A percentile compares a stretch with the other conserved stretches of the same genome.
These are phyloP conservation scores for Colletotrichum truncatum DNA, from an alignment of 2,329 filamentous ascomycete species.

Conservation along the genomic window DNA sequence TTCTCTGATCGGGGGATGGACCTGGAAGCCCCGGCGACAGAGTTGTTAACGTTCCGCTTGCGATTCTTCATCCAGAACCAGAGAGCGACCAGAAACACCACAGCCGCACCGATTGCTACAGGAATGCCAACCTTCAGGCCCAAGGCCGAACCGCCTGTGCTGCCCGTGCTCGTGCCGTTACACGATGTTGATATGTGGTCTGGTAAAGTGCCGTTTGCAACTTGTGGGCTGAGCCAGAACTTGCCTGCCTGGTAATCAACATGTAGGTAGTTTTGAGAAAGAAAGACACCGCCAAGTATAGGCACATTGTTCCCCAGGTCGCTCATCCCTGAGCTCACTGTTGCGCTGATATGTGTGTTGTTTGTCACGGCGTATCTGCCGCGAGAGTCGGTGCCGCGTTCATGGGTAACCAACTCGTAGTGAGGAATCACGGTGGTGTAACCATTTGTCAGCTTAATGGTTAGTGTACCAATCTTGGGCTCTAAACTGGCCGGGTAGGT, in stretches of 20 bases:
- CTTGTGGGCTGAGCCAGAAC: conserved; percentile 32
- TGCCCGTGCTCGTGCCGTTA: not conserved
- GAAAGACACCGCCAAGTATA: conserved; percentile 27
- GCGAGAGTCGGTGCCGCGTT: conserved; percentile 29
- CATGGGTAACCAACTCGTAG: conserved; percentile 28
- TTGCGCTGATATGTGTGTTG: conserved; percentile 18
- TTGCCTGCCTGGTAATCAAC: conserved; percentile 25
- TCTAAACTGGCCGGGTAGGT: conserved; percentile 18
- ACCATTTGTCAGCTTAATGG: conserved; percentile 28
- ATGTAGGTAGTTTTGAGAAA: conserved; percentile 32
- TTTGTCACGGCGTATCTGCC: conserved; percentile 28
- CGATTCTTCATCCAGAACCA: conserved; percentile 25
- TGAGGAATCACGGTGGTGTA: conserved; percentile 32
- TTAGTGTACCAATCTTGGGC: conserved; percentile 26
- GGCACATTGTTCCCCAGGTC: conserved; percentile 30
- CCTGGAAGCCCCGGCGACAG: not conserved
- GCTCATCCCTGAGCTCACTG: conserved; percentile 20
- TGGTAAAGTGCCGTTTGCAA: conserved; percentile 20
- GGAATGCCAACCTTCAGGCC: conserved; percentile 19
- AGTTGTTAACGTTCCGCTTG: not conserved
- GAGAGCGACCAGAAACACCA: not conserved
- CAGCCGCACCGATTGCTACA: conserved; percentile 6
- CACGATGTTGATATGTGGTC: conserved; percentile 19
- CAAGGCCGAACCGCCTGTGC: not conserved
- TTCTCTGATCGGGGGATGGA: conserved; percentile 24